Evolutionary conservation across 192 early-diverging fungal species (phyloP).

Genomic region (Linnemannia exigua): DNA sequence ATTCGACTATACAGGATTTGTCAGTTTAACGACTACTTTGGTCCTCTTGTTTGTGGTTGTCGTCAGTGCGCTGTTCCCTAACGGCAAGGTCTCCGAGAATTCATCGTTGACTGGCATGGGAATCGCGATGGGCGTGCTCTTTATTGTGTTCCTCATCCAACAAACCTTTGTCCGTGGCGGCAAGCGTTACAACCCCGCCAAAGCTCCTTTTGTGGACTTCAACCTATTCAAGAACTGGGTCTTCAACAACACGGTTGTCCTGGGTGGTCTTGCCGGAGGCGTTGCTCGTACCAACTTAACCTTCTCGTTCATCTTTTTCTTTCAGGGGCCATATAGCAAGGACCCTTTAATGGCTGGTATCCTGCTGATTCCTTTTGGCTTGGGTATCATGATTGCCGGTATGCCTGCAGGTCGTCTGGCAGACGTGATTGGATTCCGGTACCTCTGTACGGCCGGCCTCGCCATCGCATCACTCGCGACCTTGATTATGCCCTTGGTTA

Average conservation of each 20-base stretch:
- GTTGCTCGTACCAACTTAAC: slow-evolving; percentile 26
- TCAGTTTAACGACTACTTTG: not conserved
- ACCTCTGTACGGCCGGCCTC: slow-evolving; percentile 4
- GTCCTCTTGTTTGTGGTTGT: slow-evolving; percentile 16
- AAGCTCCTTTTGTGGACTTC: slow-evolving; percentile 18
- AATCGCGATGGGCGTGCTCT: slow-evolving; percentile 7
- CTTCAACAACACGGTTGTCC: slow-evolving; percentile 28
- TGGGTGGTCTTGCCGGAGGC: slow-evolving; percentile 27
- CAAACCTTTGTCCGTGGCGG: slow-evolving; percentile 12
- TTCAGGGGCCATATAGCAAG: slow-evolving; percentile 20
- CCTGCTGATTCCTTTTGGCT: slow-evolving; percentile 18
- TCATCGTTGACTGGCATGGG: slow-evolving; percentile 22
- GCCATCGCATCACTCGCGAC: slow-evolving; percentile 9
- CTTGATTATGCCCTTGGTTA: slow-evolving; percentile 11
- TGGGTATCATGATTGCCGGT: slow-evolving; percentile 24
- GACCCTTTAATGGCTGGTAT: slow-evolving; percentile 29
- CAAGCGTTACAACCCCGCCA: slow-evolving; percentile 10
- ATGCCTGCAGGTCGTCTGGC: slow-evolving; percentile 19
- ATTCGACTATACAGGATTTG: slow-evolving; percentile 21
- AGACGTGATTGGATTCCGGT: slow-evolving; percentile 17
- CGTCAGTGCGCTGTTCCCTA: slow-evolving; percentile 20
- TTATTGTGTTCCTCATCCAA: slow-evolving; percentile 20
- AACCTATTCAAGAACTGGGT: slow-evolving; percentile 13
- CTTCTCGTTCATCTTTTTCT: slow-evolving; percentile 28
- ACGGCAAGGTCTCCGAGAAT: slow-evolving; percentile 19